Base-by-base conservation (phyloP, 2,329 filamentous ascomycete genomes). In the Hypoxylon sp. region DNA sequence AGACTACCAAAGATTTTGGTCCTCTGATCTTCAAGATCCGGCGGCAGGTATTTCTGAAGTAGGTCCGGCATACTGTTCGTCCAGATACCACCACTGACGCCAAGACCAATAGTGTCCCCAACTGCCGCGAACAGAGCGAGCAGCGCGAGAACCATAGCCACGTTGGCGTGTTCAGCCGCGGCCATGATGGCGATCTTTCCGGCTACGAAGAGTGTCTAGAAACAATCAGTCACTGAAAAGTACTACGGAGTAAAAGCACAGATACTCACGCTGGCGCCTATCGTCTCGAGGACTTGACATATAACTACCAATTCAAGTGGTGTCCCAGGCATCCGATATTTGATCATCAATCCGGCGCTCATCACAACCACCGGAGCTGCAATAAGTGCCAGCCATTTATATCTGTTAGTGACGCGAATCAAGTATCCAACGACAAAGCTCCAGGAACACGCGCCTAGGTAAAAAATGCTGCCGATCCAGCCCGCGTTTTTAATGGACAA, bases 21-120 rank as follows among this genome's bases (percentile, higher is more conserved):
- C 5, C 78, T 77, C 37, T 84, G 74, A 10, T 65, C 65, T 66
- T 77, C 75, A 3, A 72, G 73, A 5, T 73, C 71, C 17, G 80
- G 66, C 33, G 86, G 86, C 0, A 88, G 80, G 69, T 85, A 83
- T 47, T 75, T 66, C 51, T 77, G 76, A 10, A 90, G 80, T 6
- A 83, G 84, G 29, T 75, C 75, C 2, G 84, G 84, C 68, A 91
- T 84, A 1, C 83, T 83, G 71, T 84, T 83, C 0, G 84, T 85
- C 87, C 88, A 91, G 70, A 91, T 85, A 1, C 87, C 86, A 3
- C 84, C 85, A 2, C 87, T 85, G 57, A 91, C 83, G n/a, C 87
- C 84, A 2, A 81, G 80, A 10, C 87, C 87, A 9, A 89, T 81
- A 2, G 86, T 84, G 31, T 84, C 86, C 59, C 88, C 88, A 62